phyloP scores from a whole-genome alignment of 441 rosid genomes.

The Erodium texanum region DNA sequence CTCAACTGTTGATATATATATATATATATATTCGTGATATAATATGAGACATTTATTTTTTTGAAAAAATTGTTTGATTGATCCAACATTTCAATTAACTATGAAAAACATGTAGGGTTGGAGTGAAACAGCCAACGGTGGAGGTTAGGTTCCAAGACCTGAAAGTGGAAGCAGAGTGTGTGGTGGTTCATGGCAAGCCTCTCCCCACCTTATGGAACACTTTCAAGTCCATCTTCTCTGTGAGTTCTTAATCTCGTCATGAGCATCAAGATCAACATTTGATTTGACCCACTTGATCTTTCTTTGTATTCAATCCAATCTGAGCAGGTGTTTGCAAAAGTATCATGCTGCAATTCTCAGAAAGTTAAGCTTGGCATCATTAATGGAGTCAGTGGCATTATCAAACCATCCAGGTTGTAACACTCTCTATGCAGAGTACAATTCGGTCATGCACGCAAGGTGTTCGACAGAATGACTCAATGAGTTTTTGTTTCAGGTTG shows the following conservation, averaged over 20 bases:
- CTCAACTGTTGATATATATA: too few species aligned
- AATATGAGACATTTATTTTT: too few species aligned
- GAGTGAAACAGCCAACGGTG: slow-evolving; percentile 13
- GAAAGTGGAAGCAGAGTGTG: slow-evolving; percentile 14
- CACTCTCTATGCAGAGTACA: not conserved
- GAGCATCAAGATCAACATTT: not conserved
- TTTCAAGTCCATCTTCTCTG: slow-evolving; percentile 6
- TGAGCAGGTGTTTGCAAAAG: slow-evolving; percentile 16
- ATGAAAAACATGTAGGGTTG: slow-evolving; percentile 7
- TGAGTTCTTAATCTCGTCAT: not conserved
- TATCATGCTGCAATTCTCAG: slow-evolving; percentile 12
- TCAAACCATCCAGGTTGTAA: slow-evolving; percentile 33
- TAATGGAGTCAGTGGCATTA: slow-evolving; percentile 29
- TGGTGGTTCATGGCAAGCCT: not conserved
- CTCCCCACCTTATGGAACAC: slow-evolving; percentile 22
- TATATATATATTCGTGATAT: too few species aligned
- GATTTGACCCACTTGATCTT: not conserved
- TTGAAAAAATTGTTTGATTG: too few species aligned
- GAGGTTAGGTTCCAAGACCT: slow-evolving; percentile 20
- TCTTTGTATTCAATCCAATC: not conserved
- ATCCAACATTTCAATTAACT: too few species aligned
- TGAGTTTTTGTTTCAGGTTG: not conserved
- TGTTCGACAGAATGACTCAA: too few species aligned
- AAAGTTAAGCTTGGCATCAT: slow-evolving; percentile 23
- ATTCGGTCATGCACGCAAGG: not conserved